These are phyloP conservation scores for Adiantum capillusveneris DNA, from an alignment of 75 land plant species.

Conservation along the genomic window DNA sequence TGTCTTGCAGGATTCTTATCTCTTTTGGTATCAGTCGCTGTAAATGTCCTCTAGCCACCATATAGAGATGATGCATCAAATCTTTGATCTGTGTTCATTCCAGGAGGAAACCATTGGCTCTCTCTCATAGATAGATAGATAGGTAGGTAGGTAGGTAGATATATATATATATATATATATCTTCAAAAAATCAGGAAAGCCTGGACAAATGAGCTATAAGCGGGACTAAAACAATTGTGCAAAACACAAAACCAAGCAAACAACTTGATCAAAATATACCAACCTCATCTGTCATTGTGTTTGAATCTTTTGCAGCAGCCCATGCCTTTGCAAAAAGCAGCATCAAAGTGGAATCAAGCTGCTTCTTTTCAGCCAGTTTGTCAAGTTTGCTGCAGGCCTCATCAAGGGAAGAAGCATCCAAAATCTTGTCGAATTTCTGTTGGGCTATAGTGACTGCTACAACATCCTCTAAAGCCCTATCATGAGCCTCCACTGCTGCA, in stretches of 20 bases:
- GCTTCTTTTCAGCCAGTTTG: constrained; percentile 15
- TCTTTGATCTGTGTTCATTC: constrained; percentile 42
- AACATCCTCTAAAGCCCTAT: constrained; percentile 19
- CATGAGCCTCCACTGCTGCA: constrained; percentile 28
- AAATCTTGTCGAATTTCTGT: constrained; percentile 30
- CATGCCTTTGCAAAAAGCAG: constrained; percentile 34
- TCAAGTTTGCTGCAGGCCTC: constrained; percentile 32
- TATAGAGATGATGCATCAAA: constrained; percentile 30
- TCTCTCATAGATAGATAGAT: too few relatives aligned
- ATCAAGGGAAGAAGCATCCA: constrained; percentile 26
- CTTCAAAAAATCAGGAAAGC: too few relatives aligned
- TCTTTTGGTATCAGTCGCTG: constrained; percentile 30
- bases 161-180: too few relatives aligned
- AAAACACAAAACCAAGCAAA: too few relatives aligned
- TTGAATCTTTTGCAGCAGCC: constrained; percentile 39
- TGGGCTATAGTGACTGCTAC: constrained; percentile 15
- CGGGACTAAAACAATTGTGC: too few relatives aligned
- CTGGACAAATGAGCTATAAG: too few relatives aligned
- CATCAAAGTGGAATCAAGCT: constrained; percentile 33
- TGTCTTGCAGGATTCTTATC: constrained; percentile 23
- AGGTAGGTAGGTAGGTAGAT: too few relatives aligned
- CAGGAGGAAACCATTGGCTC: too few relatives aligned
- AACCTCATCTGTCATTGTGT: constrained; percentile 35
- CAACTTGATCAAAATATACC: not conserved
- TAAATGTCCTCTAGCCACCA: constrained; percentile 32